phyloP scores from a whole-genome alignment of 2,329 filamentous ascomycete species.

The Plenodomus tracheiphilus region DNA sequence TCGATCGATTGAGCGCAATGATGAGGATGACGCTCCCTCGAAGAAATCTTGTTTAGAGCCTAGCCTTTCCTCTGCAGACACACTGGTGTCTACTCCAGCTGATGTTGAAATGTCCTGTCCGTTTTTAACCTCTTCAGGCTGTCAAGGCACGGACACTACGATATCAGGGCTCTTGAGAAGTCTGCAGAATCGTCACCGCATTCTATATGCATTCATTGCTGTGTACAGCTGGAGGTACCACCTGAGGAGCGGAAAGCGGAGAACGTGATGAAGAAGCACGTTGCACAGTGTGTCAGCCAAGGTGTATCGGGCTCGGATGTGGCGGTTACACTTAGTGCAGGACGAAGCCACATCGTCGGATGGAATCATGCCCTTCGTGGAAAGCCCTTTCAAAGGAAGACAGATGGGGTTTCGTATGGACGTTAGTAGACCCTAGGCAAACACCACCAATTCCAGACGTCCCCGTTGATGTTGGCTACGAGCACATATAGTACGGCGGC shows the following conservation, averaged over 20 bases:
- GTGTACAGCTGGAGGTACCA: neutral
- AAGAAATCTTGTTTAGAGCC: neutral
- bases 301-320: neutral
- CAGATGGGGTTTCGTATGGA: neutral
- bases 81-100: neutral
- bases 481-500: neutral
- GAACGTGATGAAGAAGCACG: neutral
- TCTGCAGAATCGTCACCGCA: neutral
- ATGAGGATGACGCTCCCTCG: neutral
- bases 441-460: neutral
- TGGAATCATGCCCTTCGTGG: neutral
- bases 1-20: too few species aligned
- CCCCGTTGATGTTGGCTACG: neutral
- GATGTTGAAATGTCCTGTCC: neutral
- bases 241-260: neutral
- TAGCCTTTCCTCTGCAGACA: neutral
- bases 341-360: neutral
- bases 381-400: neutral
- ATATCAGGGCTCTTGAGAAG: neutral
- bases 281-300: neutral
- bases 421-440: neutral
- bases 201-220: neutral
- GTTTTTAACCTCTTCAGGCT: neutral
- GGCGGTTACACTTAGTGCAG: neutral
- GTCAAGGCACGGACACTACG: neutral